phyloP scores from a whole-genome alignment of 495 filamentous ascomycete species.

The Daldinia bambusicola region DNA sequence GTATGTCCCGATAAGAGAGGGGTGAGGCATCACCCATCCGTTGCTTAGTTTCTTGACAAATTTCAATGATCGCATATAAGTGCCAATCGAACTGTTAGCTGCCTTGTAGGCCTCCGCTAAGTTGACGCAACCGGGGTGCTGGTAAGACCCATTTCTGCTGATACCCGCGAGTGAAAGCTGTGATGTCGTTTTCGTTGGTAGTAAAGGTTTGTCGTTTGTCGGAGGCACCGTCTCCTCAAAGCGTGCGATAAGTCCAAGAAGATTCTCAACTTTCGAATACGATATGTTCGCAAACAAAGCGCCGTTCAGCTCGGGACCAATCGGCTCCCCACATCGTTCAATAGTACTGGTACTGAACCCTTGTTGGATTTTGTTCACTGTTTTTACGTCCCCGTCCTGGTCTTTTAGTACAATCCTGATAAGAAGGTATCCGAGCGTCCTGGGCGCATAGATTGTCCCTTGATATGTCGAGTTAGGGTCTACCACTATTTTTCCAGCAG shows the following conservation, averaged over 20 bases:
- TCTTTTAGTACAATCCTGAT: conserved; percentile 22
- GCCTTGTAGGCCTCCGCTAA: neutral
- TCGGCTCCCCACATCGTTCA: neutral
- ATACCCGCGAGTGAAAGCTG: no score
- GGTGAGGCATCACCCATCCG: conserved; percentile 1
- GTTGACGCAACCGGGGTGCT: neutral
- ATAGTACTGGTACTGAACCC: conserved; percentile 4
- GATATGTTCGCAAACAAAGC: neutral
- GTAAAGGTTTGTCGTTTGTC: neutral
- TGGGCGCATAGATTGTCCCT: conserved; percentile 29
- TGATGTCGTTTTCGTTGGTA: neutral
- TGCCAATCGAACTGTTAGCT: neutral
- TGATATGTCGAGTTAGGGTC: conserved; percentile 8
- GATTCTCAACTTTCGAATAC: conserved; percentile 12
- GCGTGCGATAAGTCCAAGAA: conserved; percentile 1
- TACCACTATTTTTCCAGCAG: conserved; percentile 3
- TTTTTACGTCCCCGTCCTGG: conserved; percentile 21
- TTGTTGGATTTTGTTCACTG: conserved; percentile 8
- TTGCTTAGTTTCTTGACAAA: neutral
- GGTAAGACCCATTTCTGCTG: neutral
- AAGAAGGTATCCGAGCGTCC: conserved; percentile 25
- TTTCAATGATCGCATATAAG: neutral
- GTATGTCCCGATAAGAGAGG: neutral
- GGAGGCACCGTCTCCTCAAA: conserved; percentile 4
- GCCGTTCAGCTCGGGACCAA: no score